Evolutionary conservation across 2,329 filamentous ascomycete genomes (phyloP).

Genomic region (Cucurbitaria berberidis): DNA sequence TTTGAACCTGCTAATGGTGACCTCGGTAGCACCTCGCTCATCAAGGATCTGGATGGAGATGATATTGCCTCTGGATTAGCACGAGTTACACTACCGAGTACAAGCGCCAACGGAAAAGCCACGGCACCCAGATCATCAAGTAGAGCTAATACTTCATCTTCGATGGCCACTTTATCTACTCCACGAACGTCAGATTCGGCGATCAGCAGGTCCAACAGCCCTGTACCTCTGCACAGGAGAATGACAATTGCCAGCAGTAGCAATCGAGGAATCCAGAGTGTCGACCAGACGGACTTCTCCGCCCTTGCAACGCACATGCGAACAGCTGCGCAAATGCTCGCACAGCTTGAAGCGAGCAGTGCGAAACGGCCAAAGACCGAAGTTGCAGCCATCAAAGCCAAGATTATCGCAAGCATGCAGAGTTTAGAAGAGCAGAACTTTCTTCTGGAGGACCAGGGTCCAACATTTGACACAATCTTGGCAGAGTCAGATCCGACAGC

Average conservation of each 20-base stretch:
- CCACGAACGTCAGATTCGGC: constrained; percentile 73
- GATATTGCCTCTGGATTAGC: constrained; percentile 40
- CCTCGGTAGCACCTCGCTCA: constrained; percentile 73
- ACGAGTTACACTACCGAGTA: constrained; percentile 35
- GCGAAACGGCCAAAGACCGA: constrained; percentile 80
- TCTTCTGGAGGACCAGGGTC: constrained; percentile 71
- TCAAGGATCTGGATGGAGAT: constrained; percentile 63
- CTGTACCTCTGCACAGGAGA: constrained; percentile 61
- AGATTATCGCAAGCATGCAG: constrained; percentile 91
- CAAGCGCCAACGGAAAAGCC: constrained; percentile 30
- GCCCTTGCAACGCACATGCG: constrained; percentile 87
- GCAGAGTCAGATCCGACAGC: constrained; percentile 68
- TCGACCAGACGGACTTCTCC: constrained; percentile 80
- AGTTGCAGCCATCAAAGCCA: constrained; percentile 81
- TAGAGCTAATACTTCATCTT: constrained; percentile 65
- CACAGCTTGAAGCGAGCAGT: constrained; percentile 79
- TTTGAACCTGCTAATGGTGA: constrained; percentile 84
- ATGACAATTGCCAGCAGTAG: constrained; percentile 61
- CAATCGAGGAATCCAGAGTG: constrained; percentile 58
- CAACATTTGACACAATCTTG: constrained; percentile 84
- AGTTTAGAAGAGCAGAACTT: constrained; percentile 86
- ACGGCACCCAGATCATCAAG: constrained; percentile 64
- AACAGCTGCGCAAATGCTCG: constrained; percentile 84
- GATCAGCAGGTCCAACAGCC: constrained; percentile 71
- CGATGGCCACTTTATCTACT: constrained; percentile 66